Conservation (phyloP, 2,329 filamentous ascomycete species). For the Mycocentrospora acerina region DNA sequence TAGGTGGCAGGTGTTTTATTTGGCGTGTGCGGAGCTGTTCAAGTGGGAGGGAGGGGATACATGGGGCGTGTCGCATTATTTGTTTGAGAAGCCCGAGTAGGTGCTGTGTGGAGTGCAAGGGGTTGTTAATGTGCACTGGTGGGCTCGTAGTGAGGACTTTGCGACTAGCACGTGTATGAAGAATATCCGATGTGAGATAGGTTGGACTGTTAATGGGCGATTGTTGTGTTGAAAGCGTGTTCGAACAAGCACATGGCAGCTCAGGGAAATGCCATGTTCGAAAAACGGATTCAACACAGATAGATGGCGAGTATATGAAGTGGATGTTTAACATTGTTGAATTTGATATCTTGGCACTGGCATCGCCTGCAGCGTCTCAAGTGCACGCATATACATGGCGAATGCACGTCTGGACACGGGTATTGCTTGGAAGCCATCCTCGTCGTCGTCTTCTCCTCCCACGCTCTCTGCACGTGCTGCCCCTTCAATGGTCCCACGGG, state of each 20-base stretch:
- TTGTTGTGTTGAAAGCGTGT: too few species aligned
- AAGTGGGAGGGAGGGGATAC: slow-evolving; percentile 65
- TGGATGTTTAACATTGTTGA: slow-evolving; percentile 2
- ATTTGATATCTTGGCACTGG: slow-evolving; percentile 19
- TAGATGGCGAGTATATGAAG: too few species aligned
- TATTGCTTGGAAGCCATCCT: background rate
- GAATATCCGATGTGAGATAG: too few species aligned
- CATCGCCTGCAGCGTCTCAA: background rate
- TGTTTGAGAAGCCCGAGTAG: slow-evolving; percentile 61
- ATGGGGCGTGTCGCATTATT: slow-evolving; percentile 68
- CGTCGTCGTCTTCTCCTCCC: background rate
- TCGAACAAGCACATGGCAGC: too few species aligned
- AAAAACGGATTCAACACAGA: too few species aligned
- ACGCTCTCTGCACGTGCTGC: too few species aligned
- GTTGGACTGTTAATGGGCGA: too few species aligned
- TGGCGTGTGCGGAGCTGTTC: slow-evolving; percentile 71
- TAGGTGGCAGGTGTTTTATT: slow-evolving; percentile 71
- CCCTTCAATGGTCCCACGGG: slow-evolving; percentile 50
- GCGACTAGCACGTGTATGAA: too few species aligned
- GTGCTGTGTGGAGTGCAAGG: background rate
- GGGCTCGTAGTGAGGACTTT: too few species aligned
- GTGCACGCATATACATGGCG: slow-evolving; percentile 15
- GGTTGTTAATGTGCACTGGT: too few species aligned
- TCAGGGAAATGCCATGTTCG: too few species aligned
- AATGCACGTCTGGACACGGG: background rate